These are phyloP conservation scores for Hibiscus trionum DNA, from an alignment of 345 rosid genomes.

Conservation along the genomic window DNA sequence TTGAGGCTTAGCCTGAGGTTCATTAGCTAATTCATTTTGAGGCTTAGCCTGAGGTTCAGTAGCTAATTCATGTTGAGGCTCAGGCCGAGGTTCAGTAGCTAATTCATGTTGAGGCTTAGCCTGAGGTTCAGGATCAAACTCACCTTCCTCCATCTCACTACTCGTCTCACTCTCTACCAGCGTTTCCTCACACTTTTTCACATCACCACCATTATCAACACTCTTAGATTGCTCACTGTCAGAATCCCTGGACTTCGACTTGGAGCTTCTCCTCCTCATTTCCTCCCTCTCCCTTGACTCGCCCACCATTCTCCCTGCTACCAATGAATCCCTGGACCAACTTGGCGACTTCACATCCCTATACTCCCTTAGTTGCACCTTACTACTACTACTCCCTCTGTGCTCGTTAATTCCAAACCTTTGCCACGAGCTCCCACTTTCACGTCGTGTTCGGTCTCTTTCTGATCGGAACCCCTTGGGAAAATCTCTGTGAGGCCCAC, in stretches of 20 bases:
- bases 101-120: not conserved
- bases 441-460: constrained; percentile 69
- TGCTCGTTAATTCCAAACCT: constrained; percentile 47
- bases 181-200: constrained; percentile 31
- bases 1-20: too few species aligned
- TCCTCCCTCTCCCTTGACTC: constrained; percentile 33
- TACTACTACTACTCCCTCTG: constrained; percentile 23
- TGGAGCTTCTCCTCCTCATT: constrained; percentile 27
- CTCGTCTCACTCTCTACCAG: constrained; percentile 41
- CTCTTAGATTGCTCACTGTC: constrained; percentile 69
- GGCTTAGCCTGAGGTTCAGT: too few species aligned
- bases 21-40: too few species aligned
- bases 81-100: too few species aligned
- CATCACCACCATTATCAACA: constrained; percentile 32
- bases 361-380: constrained; percentile 29
- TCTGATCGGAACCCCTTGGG: constrained; percentile 81
- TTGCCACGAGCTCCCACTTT: constrained; percentile 72
- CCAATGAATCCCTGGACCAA: constrained; percentile 45
- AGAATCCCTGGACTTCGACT: constrained; percentile 54
- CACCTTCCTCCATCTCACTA: constrained; percentile 99
- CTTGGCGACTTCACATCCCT: constrained; percentile 44
- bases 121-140: constrained; percentile 61
- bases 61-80: too few species aligned
- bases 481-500: constrained; percentile 65
- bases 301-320: constrained; percentile 25